A percentile compares a stretch with the other conserved stretches of the same genome.
Evolutionary conservation across 805 yeast genomes (phyloP).

Genomic region (Ascoidea rubescens): DNA sequence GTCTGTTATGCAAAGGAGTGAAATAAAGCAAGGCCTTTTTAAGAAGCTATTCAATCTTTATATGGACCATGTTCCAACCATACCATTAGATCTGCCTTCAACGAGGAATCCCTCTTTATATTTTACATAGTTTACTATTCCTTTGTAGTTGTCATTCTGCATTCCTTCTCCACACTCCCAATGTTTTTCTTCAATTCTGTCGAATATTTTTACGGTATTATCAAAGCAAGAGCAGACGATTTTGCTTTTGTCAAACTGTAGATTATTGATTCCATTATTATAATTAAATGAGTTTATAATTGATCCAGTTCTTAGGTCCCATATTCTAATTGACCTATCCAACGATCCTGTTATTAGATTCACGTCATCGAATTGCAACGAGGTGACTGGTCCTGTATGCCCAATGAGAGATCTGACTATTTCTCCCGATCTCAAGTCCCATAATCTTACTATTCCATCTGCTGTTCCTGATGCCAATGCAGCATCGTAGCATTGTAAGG

Average conservation of each 20-base stretch:
- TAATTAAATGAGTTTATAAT: conserved; percentile 49
- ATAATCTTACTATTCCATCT: conserved; percentile 60
- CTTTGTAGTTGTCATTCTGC: conserved; percentile 15
- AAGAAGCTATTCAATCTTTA: too few species aligned
- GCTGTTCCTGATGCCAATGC: conserved; percentile 71
- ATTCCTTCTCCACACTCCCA: conserved; percentile 35
- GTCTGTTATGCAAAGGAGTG: too few species aligned
- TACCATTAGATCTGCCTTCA: conserved; percentile 50
- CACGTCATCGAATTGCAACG: conserved; percentile 54
- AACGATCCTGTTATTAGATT: conserved; percentile 49
- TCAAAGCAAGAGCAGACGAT: conserved; percentile 41
- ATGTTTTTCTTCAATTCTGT: conserved; percentile 38
- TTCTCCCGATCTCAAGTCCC: conserved; percentile 66
- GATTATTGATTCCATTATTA: conserved; percentile 36
- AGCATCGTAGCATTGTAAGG: conserved; percentile 59
- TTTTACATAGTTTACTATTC: conserved; percentile 26
- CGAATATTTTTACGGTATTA: conserved; percentile 39
- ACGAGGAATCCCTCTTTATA: conserved; percentile 53
- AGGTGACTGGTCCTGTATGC: conserved; percentile 56
- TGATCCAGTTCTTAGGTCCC: conserved; percentile 64
- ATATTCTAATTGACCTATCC: conserved; percentile 50
- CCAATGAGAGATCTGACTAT: conserved; percentile 48
- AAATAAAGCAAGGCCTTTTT: too few species aligned
- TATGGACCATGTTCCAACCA: conserved; percentile 51
- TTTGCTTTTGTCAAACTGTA: conserved; percentile 45